phyloP scores from a whole-genome alignment of 176 grass and related monocot genomes.

The Phoenix roebelenii region DNA sequence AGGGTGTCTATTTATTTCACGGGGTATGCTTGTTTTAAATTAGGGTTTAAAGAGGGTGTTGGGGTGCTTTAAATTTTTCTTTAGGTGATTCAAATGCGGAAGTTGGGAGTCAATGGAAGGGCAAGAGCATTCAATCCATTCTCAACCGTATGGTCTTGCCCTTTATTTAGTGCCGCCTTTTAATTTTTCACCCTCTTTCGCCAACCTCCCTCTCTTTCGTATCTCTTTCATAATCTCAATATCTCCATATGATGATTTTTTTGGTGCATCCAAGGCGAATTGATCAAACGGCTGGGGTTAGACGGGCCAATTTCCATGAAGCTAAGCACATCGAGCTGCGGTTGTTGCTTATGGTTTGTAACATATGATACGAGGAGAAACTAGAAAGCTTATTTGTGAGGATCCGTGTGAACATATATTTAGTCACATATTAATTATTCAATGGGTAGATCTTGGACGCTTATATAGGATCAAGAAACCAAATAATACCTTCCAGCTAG shows the following conservation, averaged over 20 bases:
- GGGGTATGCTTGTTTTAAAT: constrained; percentile 11
- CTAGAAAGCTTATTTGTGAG: not conserved
- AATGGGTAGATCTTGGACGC: no score
- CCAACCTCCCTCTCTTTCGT: not conserved
- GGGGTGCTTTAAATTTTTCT: constrained; percentile 19
- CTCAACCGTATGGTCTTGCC: not conserved
- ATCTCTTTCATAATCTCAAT: not conserved
- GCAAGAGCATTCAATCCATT: constrained; percentile 5
- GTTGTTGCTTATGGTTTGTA: not conserved
- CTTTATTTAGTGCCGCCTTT: not conserved
- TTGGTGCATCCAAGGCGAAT: not conserved
- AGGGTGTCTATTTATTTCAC: constrained; percentile 3
- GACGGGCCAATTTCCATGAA: no score
- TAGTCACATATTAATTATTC: no score
- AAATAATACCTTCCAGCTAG: no score
- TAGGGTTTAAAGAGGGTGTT: constrained; percentile 10
- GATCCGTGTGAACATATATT: no score
- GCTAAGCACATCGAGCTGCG: not conserved
- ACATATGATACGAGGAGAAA: not conserved
- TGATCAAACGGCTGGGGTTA: no score
- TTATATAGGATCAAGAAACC: no score
- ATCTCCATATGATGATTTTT: not conserved
- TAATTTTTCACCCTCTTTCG: not conserved
- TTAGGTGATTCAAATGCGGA: constrained; percentile 1
- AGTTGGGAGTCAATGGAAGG: constrained; percentile 16